Base-by-base conservation (phyloP, 2,329 filamentous ascomycete species). In the Botrytis cinerea region DNA sequence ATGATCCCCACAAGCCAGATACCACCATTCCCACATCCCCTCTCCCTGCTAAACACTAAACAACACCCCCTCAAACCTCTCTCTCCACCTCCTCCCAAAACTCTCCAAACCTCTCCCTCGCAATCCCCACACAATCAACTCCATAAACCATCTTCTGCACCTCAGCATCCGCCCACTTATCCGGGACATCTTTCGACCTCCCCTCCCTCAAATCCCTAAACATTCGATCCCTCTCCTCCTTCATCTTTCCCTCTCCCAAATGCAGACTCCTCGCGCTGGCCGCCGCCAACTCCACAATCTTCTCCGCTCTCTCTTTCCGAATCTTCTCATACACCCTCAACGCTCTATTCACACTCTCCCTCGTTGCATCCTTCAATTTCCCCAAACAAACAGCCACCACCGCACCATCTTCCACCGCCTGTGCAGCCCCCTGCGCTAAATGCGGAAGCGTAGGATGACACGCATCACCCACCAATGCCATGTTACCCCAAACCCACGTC, bases 121-220 rank as follows among this genome's bases (percentile, higher is more conserved):
- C 67, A 66, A 73, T 51, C 32, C 51, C 38, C 38, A 63, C 46
- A 57, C 40, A 60, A 69, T 62, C 89, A 78, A 90, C 85, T 18
- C 87, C 86, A 81, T 91, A 92, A 74, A 91, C 88, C 85, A 88
- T 87, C 80, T 86, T 85, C 81, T 92, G 90, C 59, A 92, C 88
- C 77, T 92, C 90, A 12, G 89, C 89, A 80, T 90, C 90, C 4
- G 89, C 89, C 90, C 90, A 92, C 83, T 91, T 91, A 82, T 92
- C 90, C 3, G 89, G 89, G 75, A 87, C 87, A 73, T 82, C 83
- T 76, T 46, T 81, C 78, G 84, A 78, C 90, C 88, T 84, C 82
- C 89, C 87, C 80, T 89, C 86, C 78, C 86, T 87, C 45, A 87
- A 87, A 48, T 25, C 46, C 46, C 46, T 48, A 4, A 10, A 48